Conservation (phyloP, 2,329 filamentous ascomycete species). For the Thielaviopsis ethacetica region DNA sequence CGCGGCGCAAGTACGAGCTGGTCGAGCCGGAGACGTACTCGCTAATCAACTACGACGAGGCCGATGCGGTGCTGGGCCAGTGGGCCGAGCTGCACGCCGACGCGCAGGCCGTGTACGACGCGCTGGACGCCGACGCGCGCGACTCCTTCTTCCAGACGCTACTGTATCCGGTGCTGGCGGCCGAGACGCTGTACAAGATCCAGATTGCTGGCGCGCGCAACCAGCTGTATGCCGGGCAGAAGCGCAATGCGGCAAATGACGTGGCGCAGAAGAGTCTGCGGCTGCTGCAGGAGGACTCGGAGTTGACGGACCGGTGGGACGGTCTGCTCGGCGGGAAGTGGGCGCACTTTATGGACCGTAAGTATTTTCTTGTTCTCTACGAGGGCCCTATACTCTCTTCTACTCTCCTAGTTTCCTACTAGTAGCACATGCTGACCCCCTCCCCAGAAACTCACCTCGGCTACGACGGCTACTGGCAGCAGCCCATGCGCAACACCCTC, state of each 20-base stretch:
- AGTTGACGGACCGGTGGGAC: conserved; percentile 41
- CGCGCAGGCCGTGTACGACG: conserved; percentile 39
- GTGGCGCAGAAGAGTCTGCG: conserved; percentile 34
- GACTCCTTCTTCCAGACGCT: conserved; percentile 48
- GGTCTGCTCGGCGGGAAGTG: conserved; percentile 43
- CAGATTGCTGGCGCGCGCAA: conserved; percentile 34
- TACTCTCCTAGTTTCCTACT: neutral
- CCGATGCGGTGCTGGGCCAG: conserved; percentile 35
- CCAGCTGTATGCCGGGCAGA: conserved; percentile 34
- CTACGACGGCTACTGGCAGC: conserved; percentile 44
- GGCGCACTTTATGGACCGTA: conserved; percentile 42
- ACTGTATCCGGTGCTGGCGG: conserved; percentile 42
- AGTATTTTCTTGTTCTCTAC: too few species aligned
- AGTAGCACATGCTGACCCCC: too few species aligned
- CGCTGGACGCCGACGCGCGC: conserved; percentile 30
- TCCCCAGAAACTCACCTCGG: conserved; percentile 31
- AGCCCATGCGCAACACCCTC: conserved; percentile 54
- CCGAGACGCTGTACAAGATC: conserved; percentile 37
- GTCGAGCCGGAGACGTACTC: conserved; percentile 42
- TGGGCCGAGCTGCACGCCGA: conserved; percentile 32
- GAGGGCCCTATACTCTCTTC: conserved; percentile 14
- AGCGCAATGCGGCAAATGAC: conserved; percentile 37
- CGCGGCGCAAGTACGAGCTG: conserved; percentile 31
- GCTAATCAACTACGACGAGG: conserved; percentile 48
- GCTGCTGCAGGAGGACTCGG: conserved; percentile 39